phyloP scores from a whole-genome alignment of 345 rosid genomes.

The Lepidium aucheri region DNA sequence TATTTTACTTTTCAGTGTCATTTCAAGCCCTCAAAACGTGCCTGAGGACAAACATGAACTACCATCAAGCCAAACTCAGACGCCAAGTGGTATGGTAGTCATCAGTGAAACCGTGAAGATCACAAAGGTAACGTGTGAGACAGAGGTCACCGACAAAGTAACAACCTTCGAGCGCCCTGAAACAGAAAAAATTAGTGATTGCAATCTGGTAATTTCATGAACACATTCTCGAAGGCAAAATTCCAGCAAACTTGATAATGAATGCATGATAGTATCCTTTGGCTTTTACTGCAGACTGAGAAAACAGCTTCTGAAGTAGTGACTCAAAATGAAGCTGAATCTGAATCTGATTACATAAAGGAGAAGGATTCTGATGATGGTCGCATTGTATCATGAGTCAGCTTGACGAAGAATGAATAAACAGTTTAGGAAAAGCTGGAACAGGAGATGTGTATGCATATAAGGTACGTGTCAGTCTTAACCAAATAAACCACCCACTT shows the following conservation, averaged over 20 bases:
- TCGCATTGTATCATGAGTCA: constrained; percentile 12
- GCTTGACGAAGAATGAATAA: constrained; percentile 4
- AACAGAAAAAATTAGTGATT: constrained; percentile 8
- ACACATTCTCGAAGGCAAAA: not conserved
- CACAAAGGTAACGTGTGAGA: constrained; percentile 39
- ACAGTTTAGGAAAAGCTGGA: not conserved
- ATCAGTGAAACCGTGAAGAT: constrained; percentile 38
- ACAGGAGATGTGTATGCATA: not conserved
- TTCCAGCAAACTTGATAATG: not conserved
- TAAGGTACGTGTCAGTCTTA: constrained; percentile 11
- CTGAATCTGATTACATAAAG: constrained; percentile 1
- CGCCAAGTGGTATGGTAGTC: constrained; percentile 29
- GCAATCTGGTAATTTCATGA: constrained; percentile 14
- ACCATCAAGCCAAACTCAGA: constrained; percentile 26
- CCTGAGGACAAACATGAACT: constrained; percentile 36
- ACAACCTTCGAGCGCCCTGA: constrained; percentile 22
- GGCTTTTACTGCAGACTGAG: not conserved
- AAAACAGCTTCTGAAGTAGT: not conserved
- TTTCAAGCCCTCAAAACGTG: constrained; percentile 25
- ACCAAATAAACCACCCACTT: not conserved
- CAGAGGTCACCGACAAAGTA: constrained; percentile 24
- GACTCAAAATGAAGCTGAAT: not conserved
- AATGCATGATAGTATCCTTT: not conserved
- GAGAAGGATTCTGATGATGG: constrained; percentile 3
- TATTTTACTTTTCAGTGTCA: constrained; percentile 19